Base-by-base conservation (phyloP, 2,329 filamentous ascomycete species). In the Aspergillus nomiae region DNA sequence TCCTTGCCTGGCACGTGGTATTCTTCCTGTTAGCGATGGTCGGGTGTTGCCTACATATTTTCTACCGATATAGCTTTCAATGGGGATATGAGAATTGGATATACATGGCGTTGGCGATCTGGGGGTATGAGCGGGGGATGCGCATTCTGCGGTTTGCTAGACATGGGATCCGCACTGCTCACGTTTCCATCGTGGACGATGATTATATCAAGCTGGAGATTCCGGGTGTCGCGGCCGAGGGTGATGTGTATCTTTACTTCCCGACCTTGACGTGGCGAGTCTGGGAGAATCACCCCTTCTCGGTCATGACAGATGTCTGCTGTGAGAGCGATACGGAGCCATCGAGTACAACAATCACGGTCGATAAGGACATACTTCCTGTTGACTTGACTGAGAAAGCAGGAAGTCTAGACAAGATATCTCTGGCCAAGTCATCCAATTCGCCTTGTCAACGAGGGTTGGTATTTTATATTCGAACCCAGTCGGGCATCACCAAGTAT, bases 41-140 rank as follows among this genome's bases (percentile, higher is more conserved):
- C 0, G 76, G 74, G 0, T 76, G 66, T n/a, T 79, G 71, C 70
- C 77, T 77, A 56, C 77, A 80, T 57, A 63, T 77, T n/a, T 60
- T 58, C 21, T 46, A 60, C 14, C 55, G 89, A 12, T 82, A 79
- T 63, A 57, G 67, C 1, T 70, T 75, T 41, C 68, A 74, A 5
- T 82, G 78, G 70, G 83, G 82, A 0, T 83, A 84, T 58, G 82
- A 84, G 63, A 69, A 74, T 10, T 86, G 83, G 82, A 61, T 59
- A 21, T 60, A 60, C 24, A 21, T 41, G 1, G 59, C 38, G 1
- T 54, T 60, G 19, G 59, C 28, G 4, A 19, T 56, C 28, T 60
- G 59, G 59, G 59, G 36, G 0, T 60, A 56, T 19, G 51, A 60
- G 6, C 51, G 59, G 1, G 59, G 11, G 5, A 36, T 56, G 26